Evolutionary conservation across 768 basidiomycete species (phyloP).

Genomic region (Nidularia pulvinata): DNA sequence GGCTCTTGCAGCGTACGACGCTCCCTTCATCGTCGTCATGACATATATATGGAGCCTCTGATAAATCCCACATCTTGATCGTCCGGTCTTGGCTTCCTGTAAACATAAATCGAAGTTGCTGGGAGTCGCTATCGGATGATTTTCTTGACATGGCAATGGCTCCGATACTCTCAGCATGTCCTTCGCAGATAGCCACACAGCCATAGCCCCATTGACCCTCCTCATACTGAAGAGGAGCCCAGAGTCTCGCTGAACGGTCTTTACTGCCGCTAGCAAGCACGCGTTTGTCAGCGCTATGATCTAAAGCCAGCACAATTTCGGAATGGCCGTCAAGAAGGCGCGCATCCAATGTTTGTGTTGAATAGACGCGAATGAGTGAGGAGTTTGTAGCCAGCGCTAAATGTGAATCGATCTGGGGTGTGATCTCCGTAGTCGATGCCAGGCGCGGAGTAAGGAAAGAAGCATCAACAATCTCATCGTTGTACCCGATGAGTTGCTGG

Average conservation of each 20-base stretch:
- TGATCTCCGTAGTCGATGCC: slow-evolving; percentile 11
- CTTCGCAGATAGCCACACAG: slow-evolving; percentile 88
- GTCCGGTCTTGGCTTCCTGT: slow-evolving; percentile 98
- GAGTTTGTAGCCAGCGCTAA: slow-evolving; percentile 98
- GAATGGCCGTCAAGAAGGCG: slow-evolving; percentile 87
- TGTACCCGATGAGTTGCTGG: slow-evolving; percentile 93
- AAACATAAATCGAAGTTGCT: slow-evolving; percentile 69
- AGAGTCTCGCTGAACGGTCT: slow-evolving; percentile 85
- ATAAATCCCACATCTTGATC: slow-evolving; percentile 98
- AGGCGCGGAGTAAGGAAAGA: slow-evolving; percentile 60
- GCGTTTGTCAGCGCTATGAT: slow-evolving; percentile 62
- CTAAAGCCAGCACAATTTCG: slow-evolving; percentile 90
- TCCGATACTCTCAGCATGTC: slow-evolving; percentile 93
- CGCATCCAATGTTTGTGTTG: slow-evolving; percentile 73
- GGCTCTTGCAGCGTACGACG: slow-evolving; percentile 61
- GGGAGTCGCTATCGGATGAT: slow-evolving; percentile 21
- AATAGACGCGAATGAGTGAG: slow-evolving; percentile 90
- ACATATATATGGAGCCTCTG: slow-evolving; percentile 35
- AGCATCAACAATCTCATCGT: slow-evolving; percentile 96
- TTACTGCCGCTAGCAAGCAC: slow-evolving; percentile 92
- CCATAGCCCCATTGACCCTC: slow-evolving; percentile 50
- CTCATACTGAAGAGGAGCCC: slow-evolving; percentile 46
- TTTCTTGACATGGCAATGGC: slow-evolving; percentile 83
- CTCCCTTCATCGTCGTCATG: slow-evolving; percentile 18
- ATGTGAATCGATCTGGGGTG: slow-evolving; percentile 72